Evolutionary conservation across 768 basidiomycete genomes (phyloP), one percentile per base, ranked within the genome.

Genomic region (Astraeus odoratus): DNA sequence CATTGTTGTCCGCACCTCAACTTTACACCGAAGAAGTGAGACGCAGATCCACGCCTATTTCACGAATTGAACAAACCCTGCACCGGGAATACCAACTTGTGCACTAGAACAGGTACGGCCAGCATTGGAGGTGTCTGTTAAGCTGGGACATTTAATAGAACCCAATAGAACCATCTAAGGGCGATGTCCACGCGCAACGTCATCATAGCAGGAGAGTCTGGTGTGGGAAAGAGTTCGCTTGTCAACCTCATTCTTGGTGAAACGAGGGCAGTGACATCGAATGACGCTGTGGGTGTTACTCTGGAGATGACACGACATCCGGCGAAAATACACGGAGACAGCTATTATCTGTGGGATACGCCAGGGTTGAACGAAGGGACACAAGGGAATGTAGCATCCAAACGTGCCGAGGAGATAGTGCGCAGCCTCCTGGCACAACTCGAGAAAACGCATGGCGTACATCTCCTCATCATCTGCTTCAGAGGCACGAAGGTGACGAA

Each of bases 261-360:
- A 8, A 58, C 60, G 16, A 54, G 44, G 0, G 60, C 59, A 9
- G 5, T 16, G 20, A 56, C 46, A 20, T 61, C 51, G 4, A 55
- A 56, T 27, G 56, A 56, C 16, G 52, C 53, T 20, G 47, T 39
- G 25, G 58, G 58, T 8, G 59, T 57, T 3, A 61, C 60, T 41
- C 44, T 47, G 33, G 52, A 50, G 16, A 54, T 46, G 12, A 52
- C 50, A 35, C 48, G 44, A 39, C 49, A 60, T 29, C 50, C 53
- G 18, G 51, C 51, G 47, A 46, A 24, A 37, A 38, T 38, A 16
- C 46, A 47, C 29, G 33, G 31, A 7, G 54, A 56, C 34, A 52
- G 48, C 15, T 66, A 52, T 46, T 49, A 53, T 27, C 49, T 66
- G 30, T 65, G 51, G 57, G 64, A 66, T 38, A 66, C 64, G 1